A percentile compares a stretch with the other conserved stretches of the same genome.
Conservation (phyloP, 257 asterid species). For the Scutellaria minor region DNA sequence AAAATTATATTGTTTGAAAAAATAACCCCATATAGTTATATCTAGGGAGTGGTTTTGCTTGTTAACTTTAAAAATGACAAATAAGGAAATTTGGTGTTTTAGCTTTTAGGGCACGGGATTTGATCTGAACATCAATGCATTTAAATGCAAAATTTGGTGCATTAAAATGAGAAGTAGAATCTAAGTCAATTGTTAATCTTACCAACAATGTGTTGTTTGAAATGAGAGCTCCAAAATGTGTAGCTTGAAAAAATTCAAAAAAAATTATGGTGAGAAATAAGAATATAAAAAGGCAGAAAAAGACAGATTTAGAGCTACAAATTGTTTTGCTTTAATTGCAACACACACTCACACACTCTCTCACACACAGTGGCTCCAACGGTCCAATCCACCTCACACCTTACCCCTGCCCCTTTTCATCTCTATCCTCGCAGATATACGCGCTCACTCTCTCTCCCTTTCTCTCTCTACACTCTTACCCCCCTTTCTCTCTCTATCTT, state of each 20-base stretch:
- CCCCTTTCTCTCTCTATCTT: constrained; percentile 29
- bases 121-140: no score
- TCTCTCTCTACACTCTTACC: constrained; percentile 10
- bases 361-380: constrained; percentile 37
- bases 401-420: constrained; percentile 34
- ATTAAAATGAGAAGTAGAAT: no score
- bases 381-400: constrained; percentile 48
- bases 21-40: no score
- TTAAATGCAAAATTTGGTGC: no score
- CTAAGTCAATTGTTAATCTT: no score
- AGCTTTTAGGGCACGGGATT: no score
- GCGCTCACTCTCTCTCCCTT: constrained; percentile 24
- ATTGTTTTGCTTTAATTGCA: constrained; percentile 18
- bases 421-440: constrained; percentile 33
- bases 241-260: neutral
- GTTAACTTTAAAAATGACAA: no score
- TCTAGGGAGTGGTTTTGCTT: no score
- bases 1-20: no score
- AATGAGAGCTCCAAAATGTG: no score
- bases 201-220: no score
- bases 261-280: constrained; percentile 1
- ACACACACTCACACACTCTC: constrained; percentile 10
- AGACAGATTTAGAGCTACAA: constrained; percentile 31
- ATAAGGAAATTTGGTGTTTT: no score
- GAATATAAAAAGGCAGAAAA: constrained; percentile 19